Evolutionary conservation across 1,284 basidiomycete genomes (phyloP), one percentile per base, ranked within the genome.

Genomic region (Kwoniella shivajii): DNA sequence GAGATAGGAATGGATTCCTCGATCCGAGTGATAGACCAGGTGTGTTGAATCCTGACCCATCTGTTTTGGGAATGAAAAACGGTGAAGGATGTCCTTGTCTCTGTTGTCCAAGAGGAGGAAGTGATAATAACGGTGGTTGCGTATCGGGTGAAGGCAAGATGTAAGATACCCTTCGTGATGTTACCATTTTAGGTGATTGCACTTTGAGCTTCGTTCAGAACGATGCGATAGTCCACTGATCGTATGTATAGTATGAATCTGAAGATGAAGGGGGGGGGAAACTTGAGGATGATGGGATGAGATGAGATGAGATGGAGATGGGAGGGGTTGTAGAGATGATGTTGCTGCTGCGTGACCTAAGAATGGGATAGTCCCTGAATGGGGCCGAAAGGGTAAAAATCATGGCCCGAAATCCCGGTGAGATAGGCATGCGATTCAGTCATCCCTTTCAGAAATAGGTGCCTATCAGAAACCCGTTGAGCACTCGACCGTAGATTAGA

Each of bases 151-250:
- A 80, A 1, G 91, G 90, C 42, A 95, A 85, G 59, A 92, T 86
- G 76, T 93, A 95, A 47, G 91, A 92, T 22, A 95, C 85, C 66
- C 91, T 82, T 55, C 80, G 71, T 7, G 77, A 67, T 26, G 66
- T 64, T 30, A 61, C 60, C 60, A 71, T 68, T 14, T 47, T 36
- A 33, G 11, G 6, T 3, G 18, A 4, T 36, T 11, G 4, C 11
- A 14, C 10, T 6, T 22, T 14, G 14, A 13, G 11, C n/a, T n/a
- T n/a, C n/a, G n/a, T n/a, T n/a, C n/a, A n/a, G n/a, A n/a, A n/a
- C n/a, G n/a, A n/a, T n/a, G 16, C 9, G 29, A 18, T 22, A 14
- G 2, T 1, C 41, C 13, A 14, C 7, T 26, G 3, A 29, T 43
- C 11, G 5, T 1, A 4, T 22, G 16, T 9, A 26, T 29, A 4